Base-by-base conservation (phyloP, 345 rosid species). In the Hevea brasiliensis region DNA sequence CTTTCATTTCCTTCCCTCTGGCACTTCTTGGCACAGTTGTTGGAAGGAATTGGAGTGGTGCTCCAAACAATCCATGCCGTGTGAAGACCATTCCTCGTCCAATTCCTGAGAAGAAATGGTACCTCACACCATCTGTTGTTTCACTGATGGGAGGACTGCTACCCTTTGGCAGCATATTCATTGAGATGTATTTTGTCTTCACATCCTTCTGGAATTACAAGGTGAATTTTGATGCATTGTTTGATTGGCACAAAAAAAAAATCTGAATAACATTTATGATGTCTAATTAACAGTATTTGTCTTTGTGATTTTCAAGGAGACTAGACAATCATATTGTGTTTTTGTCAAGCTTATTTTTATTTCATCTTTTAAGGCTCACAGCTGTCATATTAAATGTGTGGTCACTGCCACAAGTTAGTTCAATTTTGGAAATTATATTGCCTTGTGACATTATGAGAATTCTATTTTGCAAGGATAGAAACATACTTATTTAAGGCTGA, bases 181-280 rank as follows among this genome's bases (percentile, higher is more conserved):
- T 93, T 27, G 98, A 93, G 87, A 93, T 93, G 97, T 93, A 93
- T 79, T 93, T 93, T 75, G 97, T 93, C 81, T 93, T 93, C 87
- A 93, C 98, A 12, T 93, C 98, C 76, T 93, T 93, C 83, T 93
- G 98, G 98, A 93, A 93, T 72, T 93, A 93, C 93, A 93, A 91
- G 98, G 98, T 93, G 82, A 85, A 60, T 20, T 44, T 15, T 57
- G 20, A 24, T 50, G 37, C 37, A 26, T n/a, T 32, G 42, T 40
- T 65, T 26, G 21, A 47, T 48, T 62, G 60, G 59, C 26, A 17
- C 60, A 45, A 50, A 23, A 51, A 23, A 51, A 51, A 4, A 24
- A 55, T 45, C 14, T 21, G 4, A 3, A 35, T 40, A 35, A 12
- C 42, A 0, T 24, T 40, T 44, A 14, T 37, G 8, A 41, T 70